Percentiles rank a stretch among this genome's conserved stretches.
These are phyloP conservation scores for Tilletia horrida DNA, from an alignment of 1,284 basidiomycete genomes.

Conservation along the genomic window DNA sequence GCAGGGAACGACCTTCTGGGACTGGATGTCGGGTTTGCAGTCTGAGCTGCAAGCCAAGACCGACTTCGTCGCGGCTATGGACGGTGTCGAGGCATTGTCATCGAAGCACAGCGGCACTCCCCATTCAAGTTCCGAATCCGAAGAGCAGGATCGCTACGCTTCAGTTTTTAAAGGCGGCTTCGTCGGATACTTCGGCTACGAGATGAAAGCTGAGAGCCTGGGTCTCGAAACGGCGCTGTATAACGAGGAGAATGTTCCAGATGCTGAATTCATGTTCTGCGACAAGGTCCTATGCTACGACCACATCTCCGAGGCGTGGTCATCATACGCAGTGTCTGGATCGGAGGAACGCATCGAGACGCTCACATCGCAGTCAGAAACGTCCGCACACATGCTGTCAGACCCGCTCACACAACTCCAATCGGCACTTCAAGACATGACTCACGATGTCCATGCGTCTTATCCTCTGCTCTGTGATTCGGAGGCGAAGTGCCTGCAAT, in stretches of 20 bases:
- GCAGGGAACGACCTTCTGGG: constrained; percentile 35
- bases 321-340: constrained; percentile 55
- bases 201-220: constrained; percentile 61
- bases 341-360: background rate
- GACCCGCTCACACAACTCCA: constrained; percentile 6
- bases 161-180: constrained; percentile 59
- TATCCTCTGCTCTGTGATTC: background rate
- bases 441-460: background rate
- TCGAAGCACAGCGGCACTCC: background rate
- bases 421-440: background rate
- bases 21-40: constrained; percentile 40
- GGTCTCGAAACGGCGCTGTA: constrained; percentile 40
- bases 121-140: background rate
- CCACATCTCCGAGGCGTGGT: constrained; percentile 56
- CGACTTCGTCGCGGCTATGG: background rate
- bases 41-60: constrained; percentile 22
- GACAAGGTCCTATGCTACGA: constrained; percentile 56
- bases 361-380: background rate
- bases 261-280: constrained; percentile 57
- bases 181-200: constrained; percentile 61
- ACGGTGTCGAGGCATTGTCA: constrained; percentile 12
- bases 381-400: background rate
- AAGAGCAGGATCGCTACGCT: constrained; percentile 20
- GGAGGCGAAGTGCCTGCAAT: background rate
- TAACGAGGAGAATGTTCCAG: constrained; percentile 24